Percentiles rank a stretch among this genome's conserved stretches.
These are phyloP conservation scores for Penicillium bialowiezense DNA, from an alignment of 495 filamentous ascomycete genomes.

Conservation along the genomic window DNA sequence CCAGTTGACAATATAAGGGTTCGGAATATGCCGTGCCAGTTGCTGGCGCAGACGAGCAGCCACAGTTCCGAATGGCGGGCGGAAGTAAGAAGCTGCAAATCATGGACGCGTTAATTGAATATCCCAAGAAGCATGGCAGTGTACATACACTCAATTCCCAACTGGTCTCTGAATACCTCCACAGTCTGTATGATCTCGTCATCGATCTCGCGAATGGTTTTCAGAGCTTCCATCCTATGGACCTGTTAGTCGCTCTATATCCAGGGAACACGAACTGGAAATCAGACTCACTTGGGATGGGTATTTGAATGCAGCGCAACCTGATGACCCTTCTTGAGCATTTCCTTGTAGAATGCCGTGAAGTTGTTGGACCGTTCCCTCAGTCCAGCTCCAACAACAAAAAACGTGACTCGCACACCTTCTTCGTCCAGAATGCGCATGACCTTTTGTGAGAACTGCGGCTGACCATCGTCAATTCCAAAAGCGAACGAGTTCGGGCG, in stretches of 20 bases:
- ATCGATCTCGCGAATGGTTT: conserved; percentile 58
- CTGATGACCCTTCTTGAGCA: conserved; percentile 66
- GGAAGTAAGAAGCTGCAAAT: conserved; percentile 58
- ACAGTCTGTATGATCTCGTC: conserved; percentile 67
- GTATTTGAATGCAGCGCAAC: conserved; percentile 73
- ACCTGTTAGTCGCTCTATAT: not conserved
- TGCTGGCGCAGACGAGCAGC: conserved; percentile 68
- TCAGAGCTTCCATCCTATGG: conserved; percentile 61
- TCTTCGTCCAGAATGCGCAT: conserved; percentile 64
- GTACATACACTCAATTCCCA: conserved; percentile 42
- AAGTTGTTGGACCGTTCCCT: conserved; percentile 58
- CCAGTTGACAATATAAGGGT: conserved; percentile 67
- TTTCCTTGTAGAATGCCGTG: conserved; percentile 61
- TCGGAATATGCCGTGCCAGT: conserved; percentile 49
- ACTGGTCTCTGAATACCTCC: conserved; percentile 48
- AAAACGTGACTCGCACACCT: conserved; percentile 69
- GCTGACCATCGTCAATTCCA: conserved; percentile 76
- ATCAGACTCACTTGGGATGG: conserved; percentile 55
- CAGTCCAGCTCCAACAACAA: conserved; percentile 68
- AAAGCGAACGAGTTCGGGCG: conserved; percentile 75
- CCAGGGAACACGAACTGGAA: not conserved
- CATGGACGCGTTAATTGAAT: conserved; percentile 1
- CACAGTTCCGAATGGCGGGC: conserved; percentile 73
- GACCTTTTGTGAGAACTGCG: conserved; percentile 58
- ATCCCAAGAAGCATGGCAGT: not conserved